Evolutionary conservation across 1,284 basidiomycete species (phyloP).

Genomic region (Sphaerobolus stellatus): DNA sequence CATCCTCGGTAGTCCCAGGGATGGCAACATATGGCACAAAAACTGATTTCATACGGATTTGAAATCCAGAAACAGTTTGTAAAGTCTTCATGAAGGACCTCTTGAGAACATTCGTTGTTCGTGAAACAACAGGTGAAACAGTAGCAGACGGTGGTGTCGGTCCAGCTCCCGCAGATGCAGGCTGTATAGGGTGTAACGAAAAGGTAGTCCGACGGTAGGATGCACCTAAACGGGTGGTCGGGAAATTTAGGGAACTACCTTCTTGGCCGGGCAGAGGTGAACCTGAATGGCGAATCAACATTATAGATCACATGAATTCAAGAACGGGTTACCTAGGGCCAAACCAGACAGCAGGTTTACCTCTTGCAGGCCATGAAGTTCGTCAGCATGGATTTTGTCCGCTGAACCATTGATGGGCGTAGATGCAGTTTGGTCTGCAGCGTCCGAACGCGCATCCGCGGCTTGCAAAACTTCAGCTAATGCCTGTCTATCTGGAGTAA

Average conservation of each 20-base stretch:
- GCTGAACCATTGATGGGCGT: conserved; percentile 3
- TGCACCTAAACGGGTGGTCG: conserved; percentile 64
- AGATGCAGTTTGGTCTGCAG: neutral
- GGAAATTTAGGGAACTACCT: conserved; percentile 42
- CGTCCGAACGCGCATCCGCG: conserved; percentile 28
- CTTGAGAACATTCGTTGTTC: conserved; percentile 54
- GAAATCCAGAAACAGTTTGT: conserved; percentile 74
- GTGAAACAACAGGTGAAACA: conserved; percentile 15
- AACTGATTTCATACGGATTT: conserved; percentile 85
- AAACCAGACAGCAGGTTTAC: conserved; percentile 77
- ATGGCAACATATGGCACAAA: conserved; percentile 79
- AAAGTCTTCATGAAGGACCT: conserved; percentile 84
- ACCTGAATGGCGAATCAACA: conserved; percentile 31
- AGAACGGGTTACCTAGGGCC: conserved; percentile 40
- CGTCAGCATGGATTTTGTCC: conserved; percentile 32
- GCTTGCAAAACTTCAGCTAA: conserved; percentile 46
- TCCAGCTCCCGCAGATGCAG: conserved; percentile 39
- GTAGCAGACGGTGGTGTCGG: conserved; percentile 18
- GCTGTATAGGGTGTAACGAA: conserved; percentile 51
- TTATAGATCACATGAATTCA: too few species aligned
- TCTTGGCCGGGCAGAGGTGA: conserved; percentile 43
- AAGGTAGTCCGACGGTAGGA: conserved; percentile 62
- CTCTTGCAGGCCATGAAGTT: conserved; percentile 60
- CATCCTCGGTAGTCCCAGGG: conserved; percentile 37
- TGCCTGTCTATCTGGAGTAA: conserved; percentile 52